phyloP scores from a whole-genome alignment of 225 moss, liverwort and hornwort species.

The Pseudoscleropodium purum region DNA sequence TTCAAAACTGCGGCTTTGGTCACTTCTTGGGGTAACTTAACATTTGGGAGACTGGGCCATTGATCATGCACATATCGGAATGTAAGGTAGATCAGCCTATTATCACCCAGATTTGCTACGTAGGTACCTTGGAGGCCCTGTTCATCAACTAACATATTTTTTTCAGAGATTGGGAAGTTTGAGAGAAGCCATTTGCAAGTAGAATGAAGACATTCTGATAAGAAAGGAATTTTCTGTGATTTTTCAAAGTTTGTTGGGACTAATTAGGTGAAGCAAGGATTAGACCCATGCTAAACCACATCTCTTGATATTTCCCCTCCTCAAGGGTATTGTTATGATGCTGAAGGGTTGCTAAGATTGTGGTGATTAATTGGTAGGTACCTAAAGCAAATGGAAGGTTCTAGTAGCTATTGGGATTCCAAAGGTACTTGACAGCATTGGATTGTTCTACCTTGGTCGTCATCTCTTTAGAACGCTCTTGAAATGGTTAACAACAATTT shows the following conservation, averaged over 20 bases:
- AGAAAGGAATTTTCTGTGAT: not conserved
- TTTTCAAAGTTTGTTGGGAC: not conserved
- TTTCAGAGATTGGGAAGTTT: not conserved
- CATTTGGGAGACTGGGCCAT: not conserved
- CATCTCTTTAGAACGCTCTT: not conserved
- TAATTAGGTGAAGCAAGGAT: not conserved
- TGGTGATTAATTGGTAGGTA: not conserved
- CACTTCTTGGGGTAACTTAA: not conserved
- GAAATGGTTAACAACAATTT: not conserved
- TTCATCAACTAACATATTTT: not conserved
- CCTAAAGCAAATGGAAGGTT: fast-evolving
- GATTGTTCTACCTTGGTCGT: not conserved
- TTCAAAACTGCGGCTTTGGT: not conserved
- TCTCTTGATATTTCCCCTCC: fast-evolving
- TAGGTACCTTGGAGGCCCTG: not conserved
- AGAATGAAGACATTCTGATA: not conserved
- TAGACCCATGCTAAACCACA: not conserved
- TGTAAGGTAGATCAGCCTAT: not conserved
- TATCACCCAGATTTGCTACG: not conserved
- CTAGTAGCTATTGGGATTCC: not conserved
- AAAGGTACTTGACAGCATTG: fast-evolving
- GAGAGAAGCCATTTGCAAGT: not conserved
- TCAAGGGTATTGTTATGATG: not conserved
- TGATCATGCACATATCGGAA: not conserved
- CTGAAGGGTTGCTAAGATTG: not conserved